Evolutionary conservation across 495 filamentous ascomycete species (phyloP).

Genomic region (Choiromyces venosus): DNA sequence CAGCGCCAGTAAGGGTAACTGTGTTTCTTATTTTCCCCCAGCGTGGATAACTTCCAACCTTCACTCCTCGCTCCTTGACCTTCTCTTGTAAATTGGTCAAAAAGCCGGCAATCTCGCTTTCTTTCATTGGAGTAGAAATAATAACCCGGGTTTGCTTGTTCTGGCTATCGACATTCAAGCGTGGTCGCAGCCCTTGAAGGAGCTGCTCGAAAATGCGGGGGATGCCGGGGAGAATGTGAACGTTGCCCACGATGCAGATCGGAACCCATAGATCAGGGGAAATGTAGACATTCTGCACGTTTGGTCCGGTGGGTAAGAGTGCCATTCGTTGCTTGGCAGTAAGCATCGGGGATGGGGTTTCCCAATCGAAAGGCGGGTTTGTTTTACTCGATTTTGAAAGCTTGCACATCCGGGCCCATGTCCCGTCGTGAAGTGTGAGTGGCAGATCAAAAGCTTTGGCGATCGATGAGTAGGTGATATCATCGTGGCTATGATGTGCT

Average conservation of each 20-base stretch:
- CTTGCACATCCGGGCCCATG: constrained; percentile 74
- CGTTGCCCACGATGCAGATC: constrained; percentile 78
- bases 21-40: constrained; percentile 87
- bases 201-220: constrained; percentile 75
- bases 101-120: constrained; percentile 77
- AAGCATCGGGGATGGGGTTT: constrained; percentile 68
- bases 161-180: constrained; percentile 46
- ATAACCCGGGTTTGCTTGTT: constrained; percentile 48
- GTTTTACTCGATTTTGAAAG: constrained; percentile 65
- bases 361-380: constrained; percentile 77
- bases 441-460: constrained; percentile 78
- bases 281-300: constrained; percentile 67
- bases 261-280: constrained; percentile 86
- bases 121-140: constrained; percentile 77
- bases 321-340: constrained; percentile 87
- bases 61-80: constrained; percentile 68
- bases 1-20: constrained; percentile 78
- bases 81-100: constrained; percentile 69
- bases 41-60: constrained; percentile 93
- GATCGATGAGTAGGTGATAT: constrained; percentile 93
- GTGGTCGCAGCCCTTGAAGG: constrained; percentile 67
- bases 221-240: constrained; percentile 89
- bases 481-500: constrained; percentile 60
- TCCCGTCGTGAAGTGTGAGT: constrained; percentile 66
- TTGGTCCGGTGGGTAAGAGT: constrained; percentile 68